Conservation (phyloP, 2,329 filamentous ascomycete species). For the Monosporascus sp. region DNA sequence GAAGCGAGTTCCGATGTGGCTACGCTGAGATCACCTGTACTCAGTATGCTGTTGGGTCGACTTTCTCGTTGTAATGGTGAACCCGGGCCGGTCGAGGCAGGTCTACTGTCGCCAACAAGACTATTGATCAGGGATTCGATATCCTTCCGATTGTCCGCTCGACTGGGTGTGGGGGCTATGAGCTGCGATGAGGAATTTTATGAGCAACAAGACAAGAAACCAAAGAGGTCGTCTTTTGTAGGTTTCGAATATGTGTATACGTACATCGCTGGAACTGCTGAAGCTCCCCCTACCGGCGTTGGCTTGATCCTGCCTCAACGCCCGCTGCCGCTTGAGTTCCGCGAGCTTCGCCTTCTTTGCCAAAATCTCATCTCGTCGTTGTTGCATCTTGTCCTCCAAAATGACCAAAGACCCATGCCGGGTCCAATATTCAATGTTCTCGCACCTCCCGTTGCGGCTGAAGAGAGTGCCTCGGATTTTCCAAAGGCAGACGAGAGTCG, state of each 20-base stretch:
- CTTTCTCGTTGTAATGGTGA: slow-evolving; percentile 68
- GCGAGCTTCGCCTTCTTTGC: slow-evolving; percentile 96
- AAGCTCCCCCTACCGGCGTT: slow-evolving; percentile 64
- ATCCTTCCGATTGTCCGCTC: slow-evolving; percentile 65
- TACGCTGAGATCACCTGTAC: slow-evolving; percentile 74
- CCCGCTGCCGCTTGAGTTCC: slow-evolving; percentile 89
- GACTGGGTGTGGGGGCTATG: slow-evolving; percentile 64
- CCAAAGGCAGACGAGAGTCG: too few relatives aligned
- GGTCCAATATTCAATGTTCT: slow-evolving; percentile 16
- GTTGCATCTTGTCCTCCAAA: slow-evolving; percentile 52
- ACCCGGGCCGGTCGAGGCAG: slow-evolving; percentile 59
- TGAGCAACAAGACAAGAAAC: slow-evolving; percentile 10
- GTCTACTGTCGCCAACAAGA: slow-evolving; percentile 74
- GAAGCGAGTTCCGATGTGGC: slow-evolving; percentile 60
- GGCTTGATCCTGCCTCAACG: slow-evolving; percentile 74
- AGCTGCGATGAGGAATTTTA: slow-evolving; percentile 40
- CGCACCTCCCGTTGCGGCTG: too few relatives aligned
- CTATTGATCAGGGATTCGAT: slow-evolving; percentile 83
- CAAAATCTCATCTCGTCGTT: slow-evolving; percentile 91
- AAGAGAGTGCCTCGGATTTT: too few relatives aligned
- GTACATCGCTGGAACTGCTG: slow-evolving; percentile 68
- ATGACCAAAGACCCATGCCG: slow-evolving; percentile 40
- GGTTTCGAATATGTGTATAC: slow-evolving; percentile 18
- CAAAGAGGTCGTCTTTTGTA: not conserved
- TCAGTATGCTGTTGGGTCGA: slow-evolving; percentile 81